Evolutionary conservation across 108 stramenopile genomes (phyloP).

Genomic region (Skeletonema costatum): DNA sequence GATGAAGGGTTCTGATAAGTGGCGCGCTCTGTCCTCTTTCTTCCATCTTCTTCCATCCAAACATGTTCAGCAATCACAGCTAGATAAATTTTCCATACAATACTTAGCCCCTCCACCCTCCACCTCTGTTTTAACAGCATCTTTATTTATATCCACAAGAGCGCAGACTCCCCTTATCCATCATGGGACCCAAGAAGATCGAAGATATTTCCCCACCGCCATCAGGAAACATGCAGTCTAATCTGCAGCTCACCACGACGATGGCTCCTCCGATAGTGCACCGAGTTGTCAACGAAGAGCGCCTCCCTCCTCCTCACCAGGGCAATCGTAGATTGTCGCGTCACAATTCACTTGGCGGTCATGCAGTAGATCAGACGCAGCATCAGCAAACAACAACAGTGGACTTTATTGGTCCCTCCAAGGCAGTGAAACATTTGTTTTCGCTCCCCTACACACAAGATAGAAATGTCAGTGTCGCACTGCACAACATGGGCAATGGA

Average conservation of each 20-base stretch:
- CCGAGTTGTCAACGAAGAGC: background rate
- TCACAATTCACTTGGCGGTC: background rate
- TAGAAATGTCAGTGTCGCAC: slow-evolving; percentile 58
- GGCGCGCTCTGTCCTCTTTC: no score
- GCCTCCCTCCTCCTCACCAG: background rate
- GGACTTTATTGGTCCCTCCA: slow-evolving; percentile 77
- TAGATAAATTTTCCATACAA: no score
- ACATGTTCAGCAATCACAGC: no score
- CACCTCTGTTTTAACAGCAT: no score
- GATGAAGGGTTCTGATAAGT: no score
- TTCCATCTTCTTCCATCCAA: no score
- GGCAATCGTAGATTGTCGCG: background rate
- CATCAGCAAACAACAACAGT: slow-evolving; percentile 12
- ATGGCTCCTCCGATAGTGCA: background rate
- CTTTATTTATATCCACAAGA: no score
- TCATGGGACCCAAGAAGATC: background rate
- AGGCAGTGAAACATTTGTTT: slow-evolving; percentile 74
- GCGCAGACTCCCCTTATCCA: background rate
- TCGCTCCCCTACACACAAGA: slow-evolving; percentile 65
- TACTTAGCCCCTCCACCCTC: no score
- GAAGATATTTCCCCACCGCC: background rate
- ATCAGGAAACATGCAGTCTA: background rate
- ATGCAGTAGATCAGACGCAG: background rate
- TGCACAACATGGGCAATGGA: slow-evolving; percentile 78
- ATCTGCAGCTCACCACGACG: background rate